Base-by-base conservation (phyloP, 148 eudicot species). In the Arbutus unedo region DNA sequence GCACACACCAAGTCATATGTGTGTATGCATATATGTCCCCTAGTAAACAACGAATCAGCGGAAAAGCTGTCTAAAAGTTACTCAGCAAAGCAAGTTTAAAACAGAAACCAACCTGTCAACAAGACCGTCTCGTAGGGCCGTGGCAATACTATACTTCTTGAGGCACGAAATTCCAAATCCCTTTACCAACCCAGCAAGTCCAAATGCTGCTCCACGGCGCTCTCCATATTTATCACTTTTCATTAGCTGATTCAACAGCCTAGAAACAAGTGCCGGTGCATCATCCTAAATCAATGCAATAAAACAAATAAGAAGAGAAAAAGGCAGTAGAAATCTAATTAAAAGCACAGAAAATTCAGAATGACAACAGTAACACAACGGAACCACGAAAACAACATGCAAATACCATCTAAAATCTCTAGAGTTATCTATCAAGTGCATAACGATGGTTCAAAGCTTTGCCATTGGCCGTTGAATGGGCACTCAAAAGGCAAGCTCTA, bases 171-270 rank as follows among this genome's bases (percentile, higher is more conserved):
- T 91, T 53, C 97, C 88, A 77, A 94, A 93, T 48, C 99, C 99
- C 88, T 92, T 93, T 6, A 91, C 97, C 79, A 87, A 89, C 49
- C 99, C 99, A 82, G 99, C 98, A 10, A 94, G 93, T 77, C 99
- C 99, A 89, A 96, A 96, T 31, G 99, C 99, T 41, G 99, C 99
- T 80, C 99, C 99, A 82, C 99, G 99, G 18, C 99, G 99, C 84
- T 96, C 99, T 75, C 98, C 99, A 82, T 93, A 96, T 86, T 91
- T 96, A 66, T 96, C 98, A 88, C 97, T 94, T 88, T 94, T 96
- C 99, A 96, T 93, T 92, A 96, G 87, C 85, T 92, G 93, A 89
- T 84, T 86, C 85, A 96, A 85, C 67, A 96, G 91, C 88, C 92
- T 89, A 68, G 94, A 88, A 86, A 94, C 91, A 85, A 96, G 98